phyloP scores from a whole-genome alignment of 345 rosid genomes.

The Luvunga scandens region DNA sequence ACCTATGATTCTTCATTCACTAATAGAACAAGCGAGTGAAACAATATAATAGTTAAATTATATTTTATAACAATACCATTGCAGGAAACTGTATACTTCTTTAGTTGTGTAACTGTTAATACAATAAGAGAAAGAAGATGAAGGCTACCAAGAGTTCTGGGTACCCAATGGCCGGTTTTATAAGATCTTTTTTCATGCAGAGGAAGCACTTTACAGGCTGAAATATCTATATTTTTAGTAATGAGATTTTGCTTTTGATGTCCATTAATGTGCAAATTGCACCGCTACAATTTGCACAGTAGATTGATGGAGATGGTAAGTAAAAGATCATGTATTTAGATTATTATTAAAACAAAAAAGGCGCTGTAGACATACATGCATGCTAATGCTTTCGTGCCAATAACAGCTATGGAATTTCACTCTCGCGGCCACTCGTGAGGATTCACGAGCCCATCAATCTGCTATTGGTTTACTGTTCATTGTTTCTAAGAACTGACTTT shows the following conservation, averaged over 20 bases:
- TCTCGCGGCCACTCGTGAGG: conserved; percentile 19
- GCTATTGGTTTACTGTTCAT: not conserved
- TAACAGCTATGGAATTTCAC: conserved; percentile 13
- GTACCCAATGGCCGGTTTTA: not conserved
- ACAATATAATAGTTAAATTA: not conserved
- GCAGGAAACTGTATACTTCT: not conserved
- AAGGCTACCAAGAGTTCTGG: not conserved
- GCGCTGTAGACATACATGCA: not conserved
- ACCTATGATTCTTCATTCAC: too few relatives aligned
- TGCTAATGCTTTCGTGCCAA: not conserved
- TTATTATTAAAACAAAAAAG: conserved; percentile 9
- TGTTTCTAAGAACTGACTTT: not conserved
- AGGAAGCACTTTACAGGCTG: conserved; percentile 20
- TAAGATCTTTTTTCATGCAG: not conserved
- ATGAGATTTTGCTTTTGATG: not conserved
- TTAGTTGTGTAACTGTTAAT: not conserved
- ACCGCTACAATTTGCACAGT: conserved; percentile 3
- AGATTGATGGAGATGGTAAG: conserved; percentile 7
- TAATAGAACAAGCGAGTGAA: not conserved
- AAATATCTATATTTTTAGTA: not conserved
- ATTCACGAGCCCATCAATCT: conserved; percentile 22
- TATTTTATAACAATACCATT: not conserved
- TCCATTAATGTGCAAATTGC: conserved; percentile 21
- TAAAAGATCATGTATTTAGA: not conserved
- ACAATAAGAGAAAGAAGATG: not conserved